A percentile compares a stretch with the other conserved stretches of the same genome.
Evolutionary conservation across 2,329 filamentous ascomycete genomes (phyloP).

Genomic region (Microthyrium microscopicum): DNA sequence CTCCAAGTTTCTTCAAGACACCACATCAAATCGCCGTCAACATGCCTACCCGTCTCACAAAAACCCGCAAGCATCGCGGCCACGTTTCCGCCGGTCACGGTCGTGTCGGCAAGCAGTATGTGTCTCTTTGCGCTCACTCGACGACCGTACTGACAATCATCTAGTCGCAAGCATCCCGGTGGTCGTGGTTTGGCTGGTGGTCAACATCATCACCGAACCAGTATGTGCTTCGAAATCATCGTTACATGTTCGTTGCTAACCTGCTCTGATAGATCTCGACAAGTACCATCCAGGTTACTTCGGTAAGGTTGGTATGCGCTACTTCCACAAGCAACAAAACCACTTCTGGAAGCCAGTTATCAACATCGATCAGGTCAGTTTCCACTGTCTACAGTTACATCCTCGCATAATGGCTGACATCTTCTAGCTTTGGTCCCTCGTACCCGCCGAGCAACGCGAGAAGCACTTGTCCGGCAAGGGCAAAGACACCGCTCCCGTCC

Average conservation of each 20-base stretch:
- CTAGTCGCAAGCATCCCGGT: conserved; percentile 67
- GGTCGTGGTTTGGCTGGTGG: conserved; percentile 85
- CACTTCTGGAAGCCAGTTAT: conserved; percentile 97
- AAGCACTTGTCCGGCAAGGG: conserved; percentile 70
- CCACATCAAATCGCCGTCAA: conserved; percentile 8
- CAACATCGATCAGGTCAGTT: conserved; percentile 91
- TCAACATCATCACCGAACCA: conserved; percentile 96
- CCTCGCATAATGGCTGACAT: conserved; percentile 4
- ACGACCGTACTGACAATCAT: conserved; percentile 18
- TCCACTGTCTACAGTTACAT: background rate
- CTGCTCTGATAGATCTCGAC: no score
- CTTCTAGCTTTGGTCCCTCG: conserved; percentile 79
- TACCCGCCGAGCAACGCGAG: conserved; percentile 83
- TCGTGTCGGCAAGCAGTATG: conserved; percentile 34
- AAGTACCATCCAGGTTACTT: conserved; percentile 99
- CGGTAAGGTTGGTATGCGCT: conserved; percentile 36
- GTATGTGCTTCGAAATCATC: no score
- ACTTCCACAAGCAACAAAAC: conserved; percentile 92
- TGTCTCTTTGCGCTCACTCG: background rate
- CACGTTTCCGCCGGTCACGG: conserved; percentile 97
- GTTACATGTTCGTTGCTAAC: no score
- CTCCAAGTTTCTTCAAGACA: no score
- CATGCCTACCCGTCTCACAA: conserved; percentile 11
- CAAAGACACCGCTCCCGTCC: conserved; percentile 85
- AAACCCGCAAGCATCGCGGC: conserved; percentile 44